These are phyloP conservation scores for Sporobolomyces pararoseus DNA, from an alignment of 768 basidiomycete species.

Conservation along the genomic window DNA sequence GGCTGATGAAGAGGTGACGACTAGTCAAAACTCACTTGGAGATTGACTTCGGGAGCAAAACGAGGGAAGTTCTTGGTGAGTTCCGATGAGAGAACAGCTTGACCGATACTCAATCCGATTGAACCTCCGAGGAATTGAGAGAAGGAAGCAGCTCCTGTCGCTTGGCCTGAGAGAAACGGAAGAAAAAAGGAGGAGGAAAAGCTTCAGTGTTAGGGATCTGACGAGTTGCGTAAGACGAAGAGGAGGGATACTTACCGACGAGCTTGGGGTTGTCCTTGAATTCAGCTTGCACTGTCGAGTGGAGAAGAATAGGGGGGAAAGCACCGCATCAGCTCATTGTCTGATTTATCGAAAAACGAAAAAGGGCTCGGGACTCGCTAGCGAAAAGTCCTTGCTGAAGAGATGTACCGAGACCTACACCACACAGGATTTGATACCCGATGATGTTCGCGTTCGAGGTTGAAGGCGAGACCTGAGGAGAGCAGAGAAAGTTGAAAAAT, in stretches of 20 bases:
- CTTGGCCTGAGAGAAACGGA: constrained; percentile 28
- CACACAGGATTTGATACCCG: constrained; percentile 51
- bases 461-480: constrained; percentile 15
- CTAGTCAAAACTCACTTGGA: not conserved
- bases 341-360: too few species aligned
- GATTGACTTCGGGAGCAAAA: constrained; percentile 43
- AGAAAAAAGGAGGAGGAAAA: not conserved
- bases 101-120: constrained; percentile 49
- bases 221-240: too few species aligned
- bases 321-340: not conserved
- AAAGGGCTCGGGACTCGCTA: constrained; percentile 1
- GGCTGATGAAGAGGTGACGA: not conserved
- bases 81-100: constrained; percentile 49
- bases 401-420: constrained; percentile 48
- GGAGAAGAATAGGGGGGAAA: not conserved
- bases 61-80: constrained; percentile 46
- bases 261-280: constrained; percentile 42
- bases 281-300: constrained; percentile 37
- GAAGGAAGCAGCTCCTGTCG: constrained; percentile 44
- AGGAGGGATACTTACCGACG: constrained; percentile 40
- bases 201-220: not conserved
- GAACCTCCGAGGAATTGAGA: constrained; percentile 47
- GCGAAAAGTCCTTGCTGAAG: constrained; percentile 40
- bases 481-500: constrained; percentile 23
- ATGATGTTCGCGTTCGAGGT: constrained; percentile 41